Base-by-base conservation (phyloP, 208 protist species). In the Leishmania major region DNA sequence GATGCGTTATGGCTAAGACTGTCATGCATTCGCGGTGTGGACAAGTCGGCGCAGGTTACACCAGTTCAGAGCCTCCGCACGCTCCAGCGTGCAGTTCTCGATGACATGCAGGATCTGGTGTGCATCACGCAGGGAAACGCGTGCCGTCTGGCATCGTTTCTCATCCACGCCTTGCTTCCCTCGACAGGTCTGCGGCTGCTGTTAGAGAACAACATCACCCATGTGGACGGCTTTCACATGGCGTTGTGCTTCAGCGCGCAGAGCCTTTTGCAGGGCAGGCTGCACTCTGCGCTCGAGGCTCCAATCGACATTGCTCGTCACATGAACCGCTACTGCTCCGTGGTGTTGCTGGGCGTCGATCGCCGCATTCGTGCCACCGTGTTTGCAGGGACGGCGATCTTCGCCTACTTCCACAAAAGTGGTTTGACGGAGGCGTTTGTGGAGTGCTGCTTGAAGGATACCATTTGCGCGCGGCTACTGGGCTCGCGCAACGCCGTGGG, bases 211-310 rank as follows among this genome's bases (percentile, higher is more conserved):
- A 88, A 82, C 70, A 79, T 60, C 53, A 93, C 91, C 19, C 89
- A 92, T 76, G 83, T 95, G 15, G 94, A 97, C 81, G 94, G 91
- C 49, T 78, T 97, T 51, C 94, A 97, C 83, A 81, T 96, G 71
- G 89, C 89, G 8, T 81, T 97, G 70, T 96, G 92, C 79, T 95
- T 95, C 86, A 89, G 91, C 76, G 88, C 84, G 35, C 78, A 78
- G 45, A 79, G 94, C 70, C 57, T 91, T 51, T 84, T 94, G 64
- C 86, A 86, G 62, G 87, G 85, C 25, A 73, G 70, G 22, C 60
- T 83, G 47, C 81, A 75, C 69, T 85, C 82, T 31, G 64, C 88
- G 7, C 80, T 90, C 51, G 91, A 94, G 89, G 86, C 89, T n/a
- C 88, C 89, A 17, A 76, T 96, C 37, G 91, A 96, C 77, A 76